Conservation (phyloP, 106 monocot genomes). For the Apostasia ramifera region DNA sequence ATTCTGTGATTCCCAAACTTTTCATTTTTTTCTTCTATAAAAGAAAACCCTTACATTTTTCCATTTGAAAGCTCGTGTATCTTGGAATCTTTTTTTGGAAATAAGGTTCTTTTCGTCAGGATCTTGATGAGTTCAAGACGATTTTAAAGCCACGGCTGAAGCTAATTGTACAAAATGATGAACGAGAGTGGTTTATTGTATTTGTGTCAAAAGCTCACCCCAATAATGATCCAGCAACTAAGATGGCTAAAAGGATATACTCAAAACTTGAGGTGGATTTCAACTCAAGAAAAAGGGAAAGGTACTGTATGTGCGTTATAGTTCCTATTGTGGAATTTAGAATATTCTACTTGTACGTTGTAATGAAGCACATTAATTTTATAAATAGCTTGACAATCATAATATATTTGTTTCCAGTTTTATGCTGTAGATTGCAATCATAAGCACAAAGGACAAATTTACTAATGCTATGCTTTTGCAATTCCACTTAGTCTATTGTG, state of each 20-base stretch:
- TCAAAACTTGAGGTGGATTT: constrained; percentile 91
- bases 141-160: constrained; percentile 92
- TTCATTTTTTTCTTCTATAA: not conserved
- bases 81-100: not conserved
- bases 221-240: constrained; percentile 76
- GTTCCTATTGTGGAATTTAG: not conserved
- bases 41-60: not conserved
- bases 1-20: not conserved
- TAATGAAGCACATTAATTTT: too few species aligned
- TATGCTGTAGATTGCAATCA: too few species aligned
- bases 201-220: constrained; percentile 93
- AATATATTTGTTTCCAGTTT: too few species aligned
- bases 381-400: too few species aligned
- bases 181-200: constrained; percentile 93
- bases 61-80: not conserved
- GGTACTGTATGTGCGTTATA: constrained; percentile 26
- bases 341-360: too few species aligned
- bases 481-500: not conserved
- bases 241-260: constrained; percentile 89
- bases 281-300: constrained; percentile 89
- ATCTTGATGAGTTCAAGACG: constrained; percentile 97
- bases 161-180: constrained; percentile 97
- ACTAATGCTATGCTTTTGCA: not conserved
- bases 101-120: constrained; percentile 31
- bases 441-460: not conserved